These are phyloP conservation scores for Cercospora sojina DNA, from an alignment of 2,329 filamentous ascomycete species.

Conservation along the genomic window DNA sequence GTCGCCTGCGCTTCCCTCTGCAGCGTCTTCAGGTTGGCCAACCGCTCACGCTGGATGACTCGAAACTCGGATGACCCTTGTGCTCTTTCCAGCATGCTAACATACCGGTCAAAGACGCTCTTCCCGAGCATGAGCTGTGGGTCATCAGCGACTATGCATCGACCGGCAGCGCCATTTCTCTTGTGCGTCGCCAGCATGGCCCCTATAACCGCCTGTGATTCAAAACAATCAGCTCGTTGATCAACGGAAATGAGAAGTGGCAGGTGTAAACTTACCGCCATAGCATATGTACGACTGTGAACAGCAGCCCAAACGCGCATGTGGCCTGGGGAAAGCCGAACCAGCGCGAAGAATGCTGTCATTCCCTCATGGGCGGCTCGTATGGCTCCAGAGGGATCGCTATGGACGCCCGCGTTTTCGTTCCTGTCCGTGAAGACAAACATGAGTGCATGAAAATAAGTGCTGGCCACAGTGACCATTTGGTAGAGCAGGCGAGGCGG, in stretches of 20 bases:
- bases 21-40: not conserved
- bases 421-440: constrained; percentile 14
- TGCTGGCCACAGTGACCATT: constrained; percentile 4
- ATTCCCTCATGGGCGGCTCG: not conserved
- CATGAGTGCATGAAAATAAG: constrained; percentile 13
- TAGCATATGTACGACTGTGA: not conserved
- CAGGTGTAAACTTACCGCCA: not conserved
- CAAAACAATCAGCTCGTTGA: not conserved
- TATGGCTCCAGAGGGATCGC: constrained; percentile 6
- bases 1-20: not conserved
- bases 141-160: not conserved
- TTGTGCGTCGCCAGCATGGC: not conserved
- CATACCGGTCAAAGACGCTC: not conserved
- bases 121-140: not conserved
- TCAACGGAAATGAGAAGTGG: not conserved
- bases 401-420: not conserved
- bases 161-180: not conserved
- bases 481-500: not conserved
- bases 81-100: not conserved
- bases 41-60: not conserved
- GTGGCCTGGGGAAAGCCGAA: not conserved
- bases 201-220: not conserved
- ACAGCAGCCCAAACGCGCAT: not conserved
- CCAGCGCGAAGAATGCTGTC: not conserved
- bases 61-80: not conserved